Conservation (phyloP, 1,284 basidiomycete genomes). For the Ceratobasidium sp. region DNA sequence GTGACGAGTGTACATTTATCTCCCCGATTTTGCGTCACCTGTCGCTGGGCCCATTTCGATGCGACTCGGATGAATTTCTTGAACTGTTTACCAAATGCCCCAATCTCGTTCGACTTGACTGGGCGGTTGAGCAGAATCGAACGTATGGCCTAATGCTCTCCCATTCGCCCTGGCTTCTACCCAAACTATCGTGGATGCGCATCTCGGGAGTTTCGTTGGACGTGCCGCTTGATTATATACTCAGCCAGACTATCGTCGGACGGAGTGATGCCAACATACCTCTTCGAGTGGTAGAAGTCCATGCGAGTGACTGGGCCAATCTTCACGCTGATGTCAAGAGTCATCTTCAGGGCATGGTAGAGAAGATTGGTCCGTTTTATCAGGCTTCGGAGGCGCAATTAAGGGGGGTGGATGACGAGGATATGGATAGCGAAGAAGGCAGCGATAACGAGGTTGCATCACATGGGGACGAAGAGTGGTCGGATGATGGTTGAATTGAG, state of each 20-base stretch:
- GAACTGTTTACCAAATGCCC: not conserved
- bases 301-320: not conserved
- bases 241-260: not conserved
- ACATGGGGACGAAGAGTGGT: not conserved
- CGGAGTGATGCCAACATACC: not conserved
- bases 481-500: not conserved
- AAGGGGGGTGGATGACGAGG: not conserved
- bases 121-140: slow-evolving; percentile 2
- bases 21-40: not conserved
- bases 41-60: slow-evolving; percentile 5
- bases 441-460: not conserved
- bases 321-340: not conserved
- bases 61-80: not conserved
- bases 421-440: not conserved
- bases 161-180: slow-evolving; percentile 5
- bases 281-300: slow-evolving; percentile 4
- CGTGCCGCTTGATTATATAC: slow-evolving; percentile 7
- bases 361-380: not conserved
- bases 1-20: not conserved
- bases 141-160: slow-evolving; percentile 1
- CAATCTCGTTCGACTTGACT: not conserved
- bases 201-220: not conserved
- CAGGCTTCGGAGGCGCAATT: not conserved
- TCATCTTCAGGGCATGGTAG: not conserved
- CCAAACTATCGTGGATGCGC: not conserved